A percentile compares a stretch with the other conserved stretches of the same genome.
phyloP scores from a whole-genome alignment of 2,329 filamentous ascomycete genomes.

The Exophiala sideris region DNA sequence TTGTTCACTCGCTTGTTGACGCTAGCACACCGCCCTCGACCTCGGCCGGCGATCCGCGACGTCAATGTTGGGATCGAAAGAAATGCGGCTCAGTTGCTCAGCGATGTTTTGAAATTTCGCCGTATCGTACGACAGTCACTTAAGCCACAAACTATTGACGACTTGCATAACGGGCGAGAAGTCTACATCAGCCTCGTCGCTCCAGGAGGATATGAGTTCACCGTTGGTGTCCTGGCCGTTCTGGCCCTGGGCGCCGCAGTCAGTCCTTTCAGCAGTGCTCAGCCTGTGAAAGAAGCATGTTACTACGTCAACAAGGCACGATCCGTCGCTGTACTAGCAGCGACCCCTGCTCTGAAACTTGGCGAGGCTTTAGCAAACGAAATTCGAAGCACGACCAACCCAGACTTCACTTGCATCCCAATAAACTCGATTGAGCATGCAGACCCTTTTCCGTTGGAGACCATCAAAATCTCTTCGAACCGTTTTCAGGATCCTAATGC shows the following conservation, averaged over 20 bases:
- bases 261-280: conserved; percentile 33
- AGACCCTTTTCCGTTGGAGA: conserved; percentile 16
- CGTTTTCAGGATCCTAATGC: conserved; percentile 32
- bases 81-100: conserved; percentile 34
- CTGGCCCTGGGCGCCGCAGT: conserved; percentile 35
- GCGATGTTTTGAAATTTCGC: conserved; percentile 33
- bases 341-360: conserved; percentile 21
- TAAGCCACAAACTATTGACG: conserved; percentile 20
- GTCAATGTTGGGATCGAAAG: conserved; percentile 34
- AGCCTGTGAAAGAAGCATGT: conserved; percentile 34
- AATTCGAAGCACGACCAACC: conserved; percentile 23
- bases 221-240: conserved; percentile 36
- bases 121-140: conserved; percentile 24
- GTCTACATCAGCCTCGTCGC: conserved; percentile 35
- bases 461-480: conserved; percentile 32
- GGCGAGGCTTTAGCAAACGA: conserved; percentile 22
- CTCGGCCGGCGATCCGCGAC: conserved; percentile 33
- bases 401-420: conserved; percentile 27
- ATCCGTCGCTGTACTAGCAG: conserved; percentile 25
- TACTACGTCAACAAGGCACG: conserved; percentile 32
- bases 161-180: conserved; percentile 31
- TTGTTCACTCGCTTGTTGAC: conserved; percentile 35
- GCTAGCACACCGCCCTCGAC: conserved; percentile 30
- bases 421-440: conserved; percentile 28
- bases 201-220: conserved; percentile 37